Conservation (phyloP, 2,329 filamentous ascomycete species). For the Sporothrix pseudoabietina region DNA sequence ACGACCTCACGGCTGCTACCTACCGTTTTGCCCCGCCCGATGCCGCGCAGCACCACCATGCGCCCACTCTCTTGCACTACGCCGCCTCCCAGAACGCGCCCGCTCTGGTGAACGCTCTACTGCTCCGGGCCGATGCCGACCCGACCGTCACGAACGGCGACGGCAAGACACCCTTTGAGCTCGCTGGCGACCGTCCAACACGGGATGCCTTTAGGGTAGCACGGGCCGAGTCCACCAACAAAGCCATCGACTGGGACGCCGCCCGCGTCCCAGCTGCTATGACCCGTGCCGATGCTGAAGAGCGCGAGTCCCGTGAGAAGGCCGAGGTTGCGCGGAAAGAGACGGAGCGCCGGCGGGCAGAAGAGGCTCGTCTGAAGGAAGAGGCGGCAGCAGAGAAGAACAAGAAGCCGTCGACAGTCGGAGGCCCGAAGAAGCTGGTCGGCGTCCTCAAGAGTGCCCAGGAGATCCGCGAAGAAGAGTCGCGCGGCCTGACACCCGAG, state of each 20-base stretch:
- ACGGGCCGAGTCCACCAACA: conserved; percentile 79
- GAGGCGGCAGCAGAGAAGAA: conserved; percentile 61
- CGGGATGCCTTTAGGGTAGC: conserved; percentile 91
- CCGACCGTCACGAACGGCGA: conserved; percentile 71
- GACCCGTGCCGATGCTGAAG: conserved; percentile 69
- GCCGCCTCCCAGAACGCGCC: conserved; percentile 79
- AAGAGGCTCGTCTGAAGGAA: conserved; percentile 70
- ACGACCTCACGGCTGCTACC: conserved; percentile 64
- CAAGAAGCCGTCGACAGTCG: conserved; percentile 25
- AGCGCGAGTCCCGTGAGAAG: conserved; percentile 69
- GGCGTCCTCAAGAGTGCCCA: conserved; percentile 71
- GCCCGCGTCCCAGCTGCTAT: conserved; percentile 73
- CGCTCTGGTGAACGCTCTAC: conserved; percentile 73
- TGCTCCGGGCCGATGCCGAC: conserved; percentile 73
- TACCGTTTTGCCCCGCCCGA: conserved; percentile 75
- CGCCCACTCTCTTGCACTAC: conserved; percentile 81
- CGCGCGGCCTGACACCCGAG: conserved; percentile 81
- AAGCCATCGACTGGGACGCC: conserved; percentile 65
- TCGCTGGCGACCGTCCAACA: conserved; percentile 81
- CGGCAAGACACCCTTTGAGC: conserved; percentile 82
- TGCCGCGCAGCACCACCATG: conserved; percentile 64
- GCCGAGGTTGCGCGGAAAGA: conserved; percentile 69
- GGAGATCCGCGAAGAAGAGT: conserved; percentile 81
- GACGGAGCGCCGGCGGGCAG: conserved; percentile 68
- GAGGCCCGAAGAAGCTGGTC: conserved; percentile 51